phyloP scores from a whole-genome alignment of 1,284 basidiomycete genomes.

The Golubevia sp. region DNA sequence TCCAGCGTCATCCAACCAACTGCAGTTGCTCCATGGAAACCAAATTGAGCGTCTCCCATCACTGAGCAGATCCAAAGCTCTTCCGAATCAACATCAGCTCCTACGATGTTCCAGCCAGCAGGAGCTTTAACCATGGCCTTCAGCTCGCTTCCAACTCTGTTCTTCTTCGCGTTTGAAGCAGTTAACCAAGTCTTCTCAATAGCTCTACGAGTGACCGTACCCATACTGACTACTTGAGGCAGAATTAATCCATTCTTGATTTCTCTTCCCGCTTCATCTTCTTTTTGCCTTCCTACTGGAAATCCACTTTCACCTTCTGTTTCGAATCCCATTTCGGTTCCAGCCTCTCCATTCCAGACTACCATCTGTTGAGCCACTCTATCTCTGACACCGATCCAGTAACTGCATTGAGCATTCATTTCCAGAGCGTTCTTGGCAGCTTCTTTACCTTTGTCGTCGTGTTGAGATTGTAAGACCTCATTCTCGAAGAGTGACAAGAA shows the following conservation, averaged over 20 bases:
- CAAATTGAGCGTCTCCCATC: slow-evolving; percentile 98
- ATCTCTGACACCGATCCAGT: slow-evolving; percentile 95
- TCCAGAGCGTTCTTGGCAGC: slow-evolving; percentile 83
- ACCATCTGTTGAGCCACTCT: slow-evolving; percentile 92
- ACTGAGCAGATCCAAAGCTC: slow-evolving; percentile 99
- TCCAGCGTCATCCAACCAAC: slow-evolving; percentile 99
- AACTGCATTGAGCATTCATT: slow-evolving; percentile 93
- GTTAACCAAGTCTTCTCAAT: slow-evolving; percentile 99
- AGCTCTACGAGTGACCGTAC: slow-evolving; percentile 93
- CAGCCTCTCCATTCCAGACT: slow-evolving; percentile 72
- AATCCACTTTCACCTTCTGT: slow-evolving; percentile 10
- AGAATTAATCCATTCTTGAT: slow-evolving; percentile 86
- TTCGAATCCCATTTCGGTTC: slow-evolving; percentile 65
- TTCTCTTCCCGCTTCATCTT: slow-evolving; percentile 28
- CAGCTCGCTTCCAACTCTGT: slow-evolving; percentile 94
- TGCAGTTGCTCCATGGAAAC: slow-evolving; percentile 92
- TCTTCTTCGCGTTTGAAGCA: slow-evolving; percentile 96
- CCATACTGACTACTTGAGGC: slow-evolving; percentile 97
- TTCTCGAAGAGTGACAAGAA: slow-evolving; percentile 88
- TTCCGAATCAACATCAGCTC: slow-evolving; percentile 97
- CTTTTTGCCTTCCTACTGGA: slow-evolving; percentile 23
- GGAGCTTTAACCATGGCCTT: slow-evolving; percentile 97
- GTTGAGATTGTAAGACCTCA: slow-evolving; percentile 70
- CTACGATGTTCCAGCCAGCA: slow-evolving; percentile 89
- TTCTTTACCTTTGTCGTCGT: slow-evolving; percentile 66